These are phyloP conservation scores for Boehmeria nivea DNA, from an alignment of 306 rosid genomes.

Conservation along the genomic window DNA sequence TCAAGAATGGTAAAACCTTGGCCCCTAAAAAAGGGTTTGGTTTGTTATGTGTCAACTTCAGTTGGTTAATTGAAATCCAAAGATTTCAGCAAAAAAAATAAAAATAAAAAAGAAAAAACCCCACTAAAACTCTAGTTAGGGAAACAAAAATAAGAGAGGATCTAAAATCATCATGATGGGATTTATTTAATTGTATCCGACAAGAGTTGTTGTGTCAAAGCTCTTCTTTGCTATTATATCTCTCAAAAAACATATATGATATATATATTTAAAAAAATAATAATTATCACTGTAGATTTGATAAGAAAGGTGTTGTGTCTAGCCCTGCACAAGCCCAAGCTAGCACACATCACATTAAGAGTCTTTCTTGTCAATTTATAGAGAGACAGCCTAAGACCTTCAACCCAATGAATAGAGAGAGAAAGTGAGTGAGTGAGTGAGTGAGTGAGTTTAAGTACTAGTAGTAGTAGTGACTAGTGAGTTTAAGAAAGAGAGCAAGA, in stretches of 20 bases:
- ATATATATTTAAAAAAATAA: not conserved
- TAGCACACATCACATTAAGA: conserved; percentile 46
- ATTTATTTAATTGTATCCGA: conserved; percentile 18
- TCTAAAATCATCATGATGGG: conserved; percentile 3
- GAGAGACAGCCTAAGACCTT: conserved; percentile 53
- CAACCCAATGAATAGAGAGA: conserved; percentile 35
- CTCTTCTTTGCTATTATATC: conserved; percentile 4
- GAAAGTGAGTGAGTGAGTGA: not conserved
- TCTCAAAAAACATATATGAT: too few species aligned
- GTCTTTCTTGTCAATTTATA: conserved; percentile 61
- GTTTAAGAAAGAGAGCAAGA: not conserved
- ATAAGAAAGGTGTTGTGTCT: conserved; percentile 63
- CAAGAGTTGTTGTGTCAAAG: conserved; percentile 21
- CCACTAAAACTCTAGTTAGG: conserved; percentile 2
- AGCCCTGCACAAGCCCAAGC: conserved; percentile 36
- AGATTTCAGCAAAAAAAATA: conserved; percentile 1
- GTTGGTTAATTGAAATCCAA: conserved; percentile 38
- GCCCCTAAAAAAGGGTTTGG: conserved; percentile 16
- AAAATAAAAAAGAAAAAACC: not conserved
- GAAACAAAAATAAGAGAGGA: not conserved
- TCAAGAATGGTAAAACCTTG: conserved; percentile 11
- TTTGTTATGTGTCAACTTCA: conserved; percentile 48
- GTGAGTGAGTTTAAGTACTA: not conserved
- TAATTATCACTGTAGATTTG: conserved; percentile 16
- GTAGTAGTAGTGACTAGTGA: not conserved